Evolutionary conservation across 148 eudicot species (phyloP), one percentile per base, ranked within the genome.

Genomic region (Simmondsia chinensis): DNA sequence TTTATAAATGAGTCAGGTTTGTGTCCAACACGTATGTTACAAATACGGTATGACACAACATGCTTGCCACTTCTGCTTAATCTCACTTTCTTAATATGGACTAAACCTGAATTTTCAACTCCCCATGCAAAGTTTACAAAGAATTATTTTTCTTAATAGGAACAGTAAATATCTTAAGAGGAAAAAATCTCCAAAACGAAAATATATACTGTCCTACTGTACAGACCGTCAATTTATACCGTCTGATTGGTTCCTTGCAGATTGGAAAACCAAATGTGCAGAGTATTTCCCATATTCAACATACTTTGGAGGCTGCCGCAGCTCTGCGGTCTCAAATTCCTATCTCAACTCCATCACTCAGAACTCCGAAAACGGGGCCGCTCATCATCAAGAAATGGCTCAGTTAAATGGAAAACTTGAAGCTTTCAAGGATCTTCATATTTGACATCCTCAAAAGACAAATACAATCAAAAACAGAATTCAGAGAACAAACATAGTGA

Each of bases 221-320:
- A n/a, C n/a, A n/a, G n/a, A n/a, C n/a, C n/a, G n/a, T 12, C 1
- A 28, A 6, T n/a, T 24, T 24, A 13, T 8, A 20, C 18, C 19
- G 16, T 9, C 18, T 9, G 1, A 33, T 6, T 23, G 8, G 8
- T 40, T 16, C n/a, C 26, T 54, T 61, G 64, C 62, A 91, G 99
- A 86, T 61, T 91, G 99, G 95, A 91, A 79, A 43, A 54, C 43
- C 46, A 68, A 47, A 34, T 86, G 99, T 59, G 79, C 94, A 0
- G 83, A 76, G 63, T 74, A 56, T 74, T 91, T 91, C 38, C 94
- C 86, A 0, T 68, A 72, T 64, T 85, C 99, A 18, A 73, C 82
- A 16, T 79, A 82, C 56, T 91, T 91, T 19, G 86, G 70, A 56
- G 99, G 99, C 43, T 60, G 58, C 38, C 64, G 26, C 20, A 82